Base-by-base conservation (phyloP, 352 stramenopile genomes). In the Globisporangium nodosum region DNA sequence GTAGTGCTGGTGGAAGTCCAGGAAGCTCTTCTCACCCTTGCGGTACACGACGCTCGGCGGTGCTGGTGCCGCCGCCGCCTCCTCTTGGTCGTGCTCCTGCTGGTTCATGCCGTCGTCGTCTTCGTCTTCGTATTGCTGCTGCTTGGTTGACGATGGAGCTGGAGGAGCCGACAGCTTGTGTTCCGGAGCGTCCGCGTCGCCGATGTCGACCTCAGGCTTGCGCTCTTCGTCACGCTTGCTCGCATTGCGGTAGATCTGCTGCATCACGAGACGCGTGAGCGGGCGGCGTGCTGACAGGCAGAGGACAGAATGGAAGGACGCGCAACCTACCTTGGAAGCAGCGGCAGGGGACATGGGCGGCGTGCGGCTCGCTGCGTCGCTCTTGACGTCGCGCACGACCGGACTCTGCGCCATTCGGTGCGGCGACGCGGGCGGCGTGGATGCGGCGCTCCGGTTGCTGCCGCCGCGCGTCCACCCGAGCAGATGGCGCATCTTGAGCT, bases 1-100 rank as follows among this genome's bases (percentile, higher is more conserved):
- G 54, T 92, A 94, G 61, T 87, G 77, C 49, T 91, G 79, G 52
- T 92, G 78, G 53, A 94, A 94, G 43, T 87, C 79, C n/a, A 92
- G 53, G 46, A 88, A 90, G 51, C 76, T 88, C 68, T 90, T 90
- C 47, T 92, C 79, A 24, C 76, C 82, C 56, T 86, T 85, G n/a
- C 76, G 78, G 54, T 85, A 82, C 42, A 72, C 77, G 58, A 85
- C 71, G 11, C 59, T 73, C 13, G 68, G 49, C 2, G 49, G 31
- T 16, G 60, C 24, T 11, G 30, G n/a, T 16, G 59, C 15, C 9
- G 56, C 48, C 9, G 58, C 16, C 13, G 31, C 37, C 12, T 45
- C n/a, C 4, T 27, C 3, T n/a, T 39, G 4, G 1, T 64, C 21
- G 5, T 50, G 21, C 12, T 56, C 27, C 35, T 65, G 39, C 30